Evolutionary conservation across 768 basidiomycete species (phyloP).

Genomic region (Boletus speciosus): DNA sequence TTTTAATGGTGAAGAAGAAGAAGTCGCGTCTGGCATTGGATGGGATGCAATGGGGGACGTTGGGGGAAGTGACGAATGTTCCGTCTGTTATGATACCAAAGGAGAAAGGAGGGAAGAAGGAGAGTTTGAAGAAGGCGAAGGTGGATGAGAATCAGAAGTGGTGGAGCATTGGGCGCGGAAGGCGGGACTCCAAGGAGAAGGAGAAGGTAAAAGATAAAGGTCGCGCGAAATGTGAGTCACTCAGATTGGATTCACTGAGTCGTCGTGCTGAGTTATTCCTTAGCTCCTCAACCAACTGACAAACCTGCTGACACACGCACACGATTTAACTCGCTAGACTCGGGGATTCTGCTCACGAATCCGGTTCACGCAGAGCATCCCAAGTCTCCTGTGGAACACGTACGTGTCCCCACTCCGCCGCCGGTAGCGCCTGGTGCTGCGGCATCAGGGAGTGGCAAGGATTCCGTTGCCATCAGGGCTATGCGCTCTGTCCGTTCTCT

Average conservation of each 20-base stretch:
- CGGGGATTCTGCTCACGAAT: constrained; percentile 35
- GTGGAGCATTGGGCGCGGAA: constrained; percentile 78
- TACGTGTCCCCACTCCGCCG: constrained; percentile 24
- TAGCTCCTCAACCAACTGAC: constrained; percentile 47
- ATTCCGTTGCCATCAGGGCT: constrained; percentile 73
- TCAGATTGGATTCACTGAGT: neutral
- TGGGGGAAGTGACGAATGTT: constrained; percentile 61
- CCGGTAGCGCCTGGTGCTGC: constrained; percentile 31
- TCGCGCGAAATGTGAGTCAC: constrained; percentile 32
- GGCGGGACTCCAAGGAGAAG: constrained; percentile 71
- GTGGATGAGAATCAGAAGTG: constrained; percentile 58
- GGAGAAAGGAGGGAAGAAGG: constrained; percentile 38
- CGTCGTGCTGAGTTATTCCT: constrained; percentile 1
- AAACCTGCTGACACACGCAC: constrained; percentile 35
- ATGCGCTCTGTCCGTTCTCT: constrained; percentile 73
- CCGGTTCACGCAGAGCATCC: constrained; percentile 15
- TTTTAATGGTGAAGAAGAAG: constrained; percentile 75
- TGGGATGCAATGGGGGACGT: constrained; percentile 52
- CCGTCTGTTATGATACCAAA: constrained; percentile 27
- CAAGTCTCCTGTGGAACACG: constrained; percentile 8
- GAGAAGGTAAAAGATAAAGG: constrained; percentile 38
- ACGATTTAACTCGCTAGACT: constrained; percentile 65
- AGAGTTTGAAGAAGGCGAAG: constrained; percentile 37
- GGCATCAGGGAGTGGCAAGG: constrained; percentile 33
- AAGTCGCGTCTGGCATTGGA: constrained; percentile 61